Conservation (phyloP, 805 yeast genomes). For the Saccharomycopsis sp. region DNA sequence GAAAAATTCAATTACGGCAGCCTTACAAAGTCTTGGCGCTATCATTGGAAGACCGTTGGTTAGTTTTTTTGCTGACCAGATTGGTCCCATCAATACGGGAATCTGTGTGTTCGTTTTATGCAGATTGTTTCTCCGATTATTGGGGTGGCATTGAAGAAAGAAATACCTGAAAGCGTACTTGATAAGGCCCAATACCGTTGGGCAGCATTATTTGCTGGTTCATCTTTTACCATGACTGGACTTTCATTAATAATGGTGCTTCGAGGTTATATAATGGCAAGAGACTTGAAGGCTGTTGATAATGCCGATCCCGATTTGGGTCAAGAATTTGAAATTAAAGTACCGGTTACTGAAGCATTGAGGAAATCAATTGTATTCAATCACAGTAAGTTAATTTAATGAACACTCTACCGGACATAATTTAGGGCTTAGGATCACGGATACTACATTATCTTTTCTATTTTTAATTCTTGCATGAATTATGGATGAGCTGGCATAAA, state of each 20-base stretch:
- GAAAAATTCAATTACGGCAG: constrained; percentile 52
- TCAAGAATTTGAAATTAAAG: constrained; percentile 13
- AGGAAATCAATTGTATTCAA: no score
- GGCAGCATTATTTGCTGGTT: constrained; percentile 55
- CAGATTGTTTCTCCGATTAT: constrained; percentile 52
- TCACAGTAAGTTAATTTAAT: no score
- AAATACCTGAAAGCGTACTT: constrained; percentile 6
- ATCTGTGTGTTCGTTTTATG: constrained; percentile 33
- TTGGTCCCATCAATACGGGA: constrained; percentile 46
- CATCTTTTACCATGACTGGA: constrained; percentile 43
- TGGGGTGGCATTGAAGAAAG: constrained; percentile 43
- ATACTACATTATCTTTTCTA: no score
- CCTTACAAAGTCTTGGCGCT: constrained; percentile 55
- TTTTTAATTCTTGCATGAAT: no score
- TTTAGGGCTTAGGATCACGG: no score
- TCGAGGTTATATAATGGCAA: constrained; percentile 49
- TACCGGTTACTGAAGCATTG: not conserved
- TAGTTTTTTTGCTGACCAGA: constrained; percentile 44
- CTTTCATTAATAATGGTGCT: constrained; percentile 30
- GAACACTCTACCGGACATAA: no score
- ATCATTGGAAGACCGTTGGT: constrained; percentile 48
- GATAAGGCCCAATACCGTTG: constrained; percentile 34
- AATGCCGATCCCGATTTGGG: constrained; percentile 27
- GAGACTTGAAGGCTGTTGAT: constrained; percentile 34
- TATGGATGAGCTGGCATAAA: no score